These are phyloP conservation scores for Rosa hybrid DNA, from an alignment of 331 rosid genomes.

Conservation along the genomic window DNA sequence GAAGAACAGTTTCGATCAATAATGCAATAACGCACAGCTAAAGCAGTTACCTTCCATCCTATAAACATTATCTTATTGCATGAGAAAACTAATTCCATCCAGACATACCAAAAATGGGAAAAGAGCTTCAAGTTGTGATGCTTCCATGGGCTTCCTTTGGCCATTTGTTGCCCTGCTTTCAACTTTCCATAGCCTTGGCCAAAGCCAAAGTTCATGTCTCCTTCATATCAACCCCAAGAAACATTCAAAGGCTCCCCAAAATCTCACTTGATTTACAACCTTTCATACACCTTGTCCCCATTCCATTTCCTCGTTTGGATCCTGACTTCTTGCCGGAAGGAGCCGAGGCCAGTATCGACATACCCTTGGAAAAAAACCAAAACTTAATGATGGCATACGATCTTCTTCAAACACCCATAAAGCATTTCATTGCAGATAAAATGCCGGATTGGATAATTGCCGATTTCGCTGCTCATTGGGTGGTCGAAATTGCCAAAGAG, in stretches of 20 bases:
- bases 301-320: neutral
- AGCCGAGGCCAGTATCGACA: constrained; percentile 42
- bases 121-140: no score
- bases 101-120: no score
- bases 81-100: no score
- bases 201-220: constrained; percentile 23
- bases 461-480: constrained; percentile 8
- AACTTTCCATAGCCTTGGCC: no score
- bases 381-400: constrained; percentile 15
- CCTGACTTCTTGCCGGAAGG: constrained; percentile 32
- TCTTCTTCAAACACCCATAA: constrained; percentile 6
- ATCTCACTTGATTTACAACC: constrained; percentile 25
- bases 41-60: no score
- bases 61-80: no score
- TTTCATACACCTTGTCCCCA: constrained; percentile 17
- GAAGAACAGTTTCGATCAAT: no score
- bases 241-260: constrained; percentile 40
- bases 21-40: no score
- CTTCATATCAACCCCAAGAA: constrained; percentile 50
- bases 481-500: constrained; percentile 35
- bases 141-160: no score
- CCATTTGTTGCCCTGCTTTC: no score
- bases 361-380: constrained; percentile 34
- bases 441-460: constrained; percentile 6
- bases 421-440: constrained; percentile 11